A percentile compares a stretch with the other conserved stretches of the same genome.
Evolutionary conservation across 192 early-diverging fungal genomes (phyloP).

Genomic region (Gonapodya prolifera): DNA sequence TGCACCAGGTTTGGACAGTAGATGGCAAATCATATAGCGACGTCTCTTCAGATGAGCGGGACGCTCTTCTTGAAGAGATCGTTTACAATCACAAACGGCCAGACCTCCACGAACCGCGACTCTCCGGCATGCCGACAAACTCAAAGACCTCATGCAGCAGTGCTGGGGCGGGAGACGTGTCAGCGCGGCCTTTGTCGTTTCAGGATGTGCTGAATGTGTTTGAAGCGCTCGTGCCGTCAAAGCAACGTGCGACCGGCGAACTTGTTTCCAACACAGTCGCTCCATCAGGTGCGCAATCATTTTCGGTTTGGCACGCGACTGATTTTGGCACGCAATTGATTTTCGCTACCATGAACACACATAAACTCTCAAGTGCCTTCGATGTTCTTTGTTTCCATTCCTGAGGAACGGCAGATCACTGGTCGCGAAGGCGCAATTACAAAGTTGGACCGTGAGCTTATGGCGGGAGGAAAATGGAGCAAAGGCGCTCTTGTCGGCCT

Average conservation of each 20-base stretch:
- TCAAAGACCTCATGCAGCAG: neutral
- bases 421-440: neutral
- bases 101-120: neutral
- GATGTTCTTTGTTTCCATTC: neutral
- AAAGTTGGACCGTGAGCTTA: neutral
- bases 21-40: neutral
- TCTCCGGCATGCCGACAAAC: neutral
- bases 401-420: neutral
- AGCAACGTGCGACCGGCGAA: too few species aligned
- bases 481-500: neutral
- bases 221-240: too few species aligned
- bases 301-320: too few species aligned
- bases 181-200: neutral
- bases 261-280: too few species aligned
- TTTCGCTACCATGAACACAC: too few species aligned
- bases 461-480: neutral
- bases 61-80: neutral
- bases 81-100: neutral
- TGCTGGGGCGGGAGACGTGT: neutral
- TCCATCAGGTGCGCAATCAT: too few species aligned
- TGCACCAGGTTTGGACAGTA: neutral
- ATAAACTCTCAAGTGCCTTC: too few species aligned
- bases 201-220: neutral
- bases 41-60: neutral
- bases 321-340: too few species aligned